A percentile compares a stretch with the other conserved stretches of the same genome.
These are phyloP conservation scores for Populus tremula DNA, from an alignment of 345 rosid genomes.

Conservation along the genomic window DNA sequence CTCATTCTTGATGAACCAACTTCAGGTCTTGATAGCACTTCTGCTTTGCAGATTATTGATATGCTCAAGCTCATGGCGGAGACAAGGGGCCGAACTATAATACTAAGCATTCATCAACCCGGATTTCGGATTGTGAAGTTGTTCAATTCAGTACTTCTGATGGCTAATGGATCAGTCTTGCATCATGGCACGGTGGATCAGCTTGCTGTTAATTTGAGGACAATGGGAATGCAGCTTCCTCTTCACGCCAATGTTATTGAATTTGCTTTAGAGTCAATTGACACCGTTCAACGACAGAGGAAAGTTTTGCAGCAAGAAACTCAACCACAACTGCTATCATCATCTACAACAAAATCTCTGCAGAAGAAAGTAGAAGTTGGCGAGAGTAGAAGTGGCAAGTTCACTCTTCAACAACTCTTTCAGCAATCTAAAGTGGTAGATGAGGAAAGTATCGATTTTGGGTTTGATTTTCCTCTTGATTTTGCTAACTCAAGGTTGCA, in stretches of 20 bases:
- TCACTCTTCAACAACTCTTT: conserved; percentile 79
- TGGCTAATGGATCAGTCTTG: conserved; percentile 74
- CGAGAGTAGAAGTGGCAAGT: conserved; percentile 50
- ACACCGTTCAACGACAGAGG: conserved; percentile 40
- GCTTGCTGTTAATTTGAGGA: conserved; percentile 46
- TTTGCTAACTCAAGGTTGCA: conserved; percentile 65
- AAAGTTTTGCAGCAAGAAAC: conserved; percentile 19
- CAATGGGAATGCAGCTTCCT: conserved; percentile 63
- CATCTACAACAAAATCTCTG: conserved; percentile 16
- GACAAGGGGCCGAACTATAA: conserved; percentile 64
- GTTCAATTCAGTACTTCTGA: conserved; percentile 67
- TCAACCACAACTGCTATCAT: conserved; percentile 18
- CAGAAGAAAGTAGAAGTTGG: conserved; percentile 34
- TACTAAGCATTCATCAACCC: conserved; percentile 87
- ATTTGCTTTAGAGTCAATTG: conserved; percentile 80
- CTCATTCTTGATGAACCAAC: conserved; percentile 96
- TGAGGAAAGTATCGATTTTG: conserved; percentile 43
- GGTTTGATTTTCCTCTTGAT: conserved; percentile 36
- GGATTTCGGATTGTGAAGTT: conserved; percentile 85
- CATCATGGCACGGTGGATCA: conserved; percentile 78
- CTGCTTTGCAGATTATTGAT: conserved; percentile 75
- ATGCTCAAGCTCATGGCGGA: conserved; percentile 95
- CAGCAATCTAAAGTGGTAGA: conserved; percentile 72
- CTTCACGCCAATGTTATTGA: conserved; percentile 67
- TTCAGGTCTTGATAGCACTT: conserved; percentile 89